Percentiles rank a stretch among this genome's conserved stretches.
Evolutionary conservation across 768 basidiomycete species (phyloP).

Genomic region (Tricholomella constricta): DNA sequence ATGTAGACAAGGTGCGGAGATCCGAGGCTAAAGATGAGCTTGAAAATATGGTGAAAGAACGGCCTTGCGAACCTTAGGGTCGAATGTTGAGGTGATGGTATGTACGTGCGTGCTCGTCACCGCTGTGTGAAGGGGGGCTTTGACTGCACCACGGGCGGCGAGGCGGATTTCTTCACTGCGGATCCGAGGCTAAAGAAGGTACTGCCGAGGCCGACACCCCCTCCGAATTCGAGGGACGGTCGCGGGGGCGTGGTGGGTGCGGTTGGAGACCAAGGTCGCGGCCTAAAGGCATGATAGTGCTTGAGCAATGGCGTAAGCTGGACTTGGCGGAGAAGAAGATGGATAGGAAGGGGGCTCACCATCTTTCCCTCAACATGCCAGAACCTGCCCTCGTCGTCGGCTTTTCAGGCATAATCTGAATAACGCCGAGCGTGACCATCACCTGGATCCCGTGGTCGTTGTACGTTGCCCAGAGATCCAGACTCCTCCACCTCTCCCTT

Average conservation of each 20-base stretch:
- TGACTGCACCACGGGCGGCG: too few species aligned
- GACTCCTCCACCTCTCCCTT: too few species aligned
- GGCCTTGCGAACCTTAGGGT: conserved; percentile 71
- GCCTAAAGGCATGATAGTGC: conserved; percentile 19
- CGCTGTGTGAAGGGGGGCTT: too few species aligned
- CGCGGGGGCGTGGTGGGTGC: conserved; percentile 13
- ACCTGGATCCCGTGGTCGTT: too few species aligned
- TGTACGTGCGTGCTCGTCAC: conserved; percentile 83
- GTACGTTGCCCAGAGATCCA: conserved; percentile 51
- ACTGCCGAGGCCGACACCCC: conserved; percentile 6
- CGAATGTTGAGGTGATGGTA: conserved; percentile 73
- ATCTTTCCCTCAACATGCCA: too few species aligned
- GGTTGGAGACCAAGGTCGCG: conserved; percentile 14
- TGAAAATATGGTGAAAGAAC: conserved; percentile 80
- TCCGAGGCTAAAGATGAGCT: conserved; percentile 76
- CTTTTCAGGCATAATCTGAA: too few species aligned
- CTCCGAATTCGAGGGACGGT: conserved; percentile 30
- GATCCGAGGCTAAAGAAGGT: too few species aligned
- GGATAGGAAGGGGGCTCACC: too few species aligned
- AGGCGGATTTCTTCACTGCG: too few species aligned
- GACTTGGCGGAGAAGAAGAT: conserved; percentile 39
- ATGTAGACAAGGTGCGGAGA: conserved; percentile 65
- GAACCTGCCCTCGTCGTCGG: too few species aligned
- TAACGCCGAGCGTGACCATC: too few species aligned
- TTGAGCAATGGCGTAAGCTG: conserved; percentile 20